A percentile compares a stretch with the other conserved stretches of the same genome.
Conservation (phyloP, 768 basidiomycete species). For the Coprinellus micaceus region DNA sequence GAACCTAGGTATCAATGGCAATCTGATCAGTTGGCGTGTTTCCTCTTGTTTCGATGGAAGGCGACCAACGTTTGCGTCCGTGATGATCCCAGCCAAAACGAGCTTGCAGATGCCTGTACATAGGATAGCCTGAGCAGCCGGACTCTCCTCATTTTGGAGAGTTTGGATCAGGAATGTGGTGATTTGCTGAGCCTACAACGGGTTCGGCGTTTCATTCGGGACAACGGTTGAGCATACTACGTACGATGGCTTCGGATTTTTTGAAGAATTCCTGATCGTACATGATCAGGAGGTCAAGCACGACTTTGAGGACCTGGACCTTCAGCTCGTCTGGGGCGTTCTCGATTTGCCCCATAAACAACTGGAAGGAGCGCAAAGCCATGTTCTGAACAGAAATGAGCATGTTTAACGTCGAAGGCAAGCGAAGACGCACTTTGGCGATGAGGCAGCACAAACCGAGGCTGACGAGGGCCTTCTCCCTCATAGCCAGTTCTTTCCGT, state of each 20-base stretch:
- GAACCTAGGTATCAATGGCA: constrained; percentile 25
- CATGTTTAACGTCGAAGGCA: not conserved
- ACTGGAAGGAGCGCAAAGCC: constrained; percentile 66
- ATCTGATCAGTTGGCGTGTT: not conserved
- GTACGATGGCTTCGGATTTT: constrained; percentile 40
- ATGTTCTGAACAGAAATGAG: constrained; percentile 40
- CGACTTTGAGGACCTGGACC: constrained; percentile 73
- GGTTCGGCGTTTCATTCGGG: not conserved
- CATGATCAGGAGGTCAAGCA: constrained; percentile 89
- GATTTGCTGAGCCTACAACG: constrained; percentile 35
- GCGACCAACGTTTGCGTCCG: constrained; percentile 69
- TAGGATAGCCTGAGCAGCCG: constrained; percentile 72
- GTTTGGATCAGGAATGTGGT: constrained; percentile 46
- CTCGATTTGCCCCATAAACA: constrained; percentile 82
- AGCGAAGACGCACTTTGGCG: constrained; percentile 48
- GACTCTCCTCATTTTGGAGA: constrained; percentile 64
- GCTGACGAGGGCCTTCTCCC: constrained; percentile 76
- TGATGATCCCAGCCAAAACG: constrained; percentile 78
- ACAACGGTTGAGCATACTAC: constrained; percentile 13
- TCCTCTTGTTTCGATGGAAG: too few relatives aligned
- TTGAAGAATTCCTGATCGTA: constrained; percentile 79
- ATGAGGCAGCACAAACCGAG: constrained; percentile 86
- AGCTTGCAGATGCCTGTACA: constrained; percentile 87
- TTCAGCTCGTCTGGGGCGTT: constrained; percentile 73
- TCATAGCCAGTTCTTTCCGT: constrained; percentile 76